Evolutionary conservation across 176 grass and related monocot genomes (phyloP), one percentile per base, ranked within the genome.

Genomic region (Dendrocalamus sinicus): DNA sequence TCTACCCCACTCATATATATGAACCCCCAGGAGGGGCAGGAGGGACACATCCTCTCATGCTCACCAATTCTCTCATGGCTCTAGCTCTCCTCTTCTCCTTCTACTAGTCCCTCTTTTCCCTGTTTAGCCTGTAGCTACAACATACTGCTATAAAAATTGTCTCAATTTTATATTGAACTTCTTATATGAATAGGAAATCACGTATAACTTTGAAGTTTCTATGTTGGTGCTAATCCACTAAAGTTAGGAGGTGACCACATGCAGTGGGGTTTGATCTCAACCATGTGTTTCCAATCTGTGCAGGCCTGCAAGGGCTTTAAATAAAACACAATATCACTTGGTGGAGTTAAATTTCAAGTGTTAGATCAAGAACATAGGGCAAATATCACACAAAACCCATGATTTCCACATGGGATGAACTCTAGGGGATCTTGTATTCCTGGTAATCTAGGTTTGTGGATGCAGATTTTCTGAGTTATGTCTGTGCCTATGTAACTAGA

Each of bases 401-500:
- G 35, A 76, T 43, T 14, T 60, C 41, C 41, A 73, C 44, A 12
- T 51, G 48, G 54, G 11, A 67, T 23, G 12, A 51, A 51, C 17
- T 64, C 16, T 48, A 23, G 17, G 30, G 71, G 46, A 54, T 13
- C 44, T 46, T 26, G 66, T 13, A 22, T 53, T 20, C 59, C 72
- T 24, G 79, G 13, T n/a, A 0, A 44, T 44, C 1, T 60, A 20
- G 80, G 5, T 72, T 60, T 72, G 22, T 72, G 51, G 22, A 70
- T 60, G 67, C 53, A 59, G 23, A 72, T 73, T 50, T 35, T 44
- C 23, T 72, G 52, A 83, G 26, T 66, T 64, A 55, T 52, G 9
- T 53, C 4, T 15, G 8, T 59, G 8, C 17, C 40, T 47, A 39
- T 82, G 60, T 59, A 57, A 41, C 19, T 24, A 23, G 35, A 35